Evolutionary conservation across 2,329 filamentous ascomycete species (phyloP), one percentile per base, ranked within the genome.

Genomic region (Rutstroemia sp.): DNA sequence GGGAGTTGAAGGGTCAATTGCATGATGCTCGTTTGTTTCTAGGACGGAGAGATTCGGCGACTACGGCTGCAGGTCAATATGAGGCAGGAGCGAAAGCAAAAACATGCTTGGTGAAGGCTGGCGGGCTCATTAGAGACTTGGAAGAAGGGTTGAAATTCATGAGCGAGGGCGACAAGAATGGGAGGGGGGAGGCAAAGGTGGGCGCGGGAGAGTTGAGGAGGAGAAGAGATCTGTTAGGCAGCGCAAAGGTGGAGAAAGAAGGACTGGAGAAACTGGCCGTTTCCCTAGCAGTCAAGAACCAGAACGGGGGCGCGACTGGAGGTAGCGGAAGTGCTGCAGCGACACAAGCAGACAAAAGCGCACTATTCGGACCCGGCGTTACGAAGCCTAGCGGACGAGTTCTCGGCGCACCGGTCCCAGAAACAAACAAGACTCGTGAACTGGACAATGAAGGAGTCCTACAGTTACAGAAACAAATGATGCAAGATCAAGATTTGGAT

Each of bases 391-490:
- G 78, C 1, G 82, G 88, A 1, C 77, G 89, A 44, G 86, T 92
- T 3, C 75, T 92, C 0, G 89, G 89, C 1, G 86, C 80, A 0
- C 87, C 87, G 1, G 73, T 86, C 2, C 80, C 84, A 1, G 89
- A 95, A 72, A 92, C 87, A 16, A 84, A 88, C 57, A 80, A 82
- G 60, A 92, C 89, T 45, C 74, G 88, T 12, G 88, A 92, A 69
- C 72, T 89, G 54, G 88, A 90, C 67, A 94, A 94, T 64, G 71
- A 78, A 4, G 88, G 87, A 0, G 83, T 94, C 17, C 65, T 92
- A 59, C 81, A 87, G 69, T 71, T 94, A 59, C 89, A 94, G 70
- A 77, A 82, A 64, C 79, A 88, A 66, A 81, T 89, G 69, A 89
- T 92, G 77, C 68, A 77, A 53, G 83, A 88, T 61, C 89, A 95